Conservation (phyloP, 176 grass and related monocot genomes). For the Triticum urartu region DNA sequence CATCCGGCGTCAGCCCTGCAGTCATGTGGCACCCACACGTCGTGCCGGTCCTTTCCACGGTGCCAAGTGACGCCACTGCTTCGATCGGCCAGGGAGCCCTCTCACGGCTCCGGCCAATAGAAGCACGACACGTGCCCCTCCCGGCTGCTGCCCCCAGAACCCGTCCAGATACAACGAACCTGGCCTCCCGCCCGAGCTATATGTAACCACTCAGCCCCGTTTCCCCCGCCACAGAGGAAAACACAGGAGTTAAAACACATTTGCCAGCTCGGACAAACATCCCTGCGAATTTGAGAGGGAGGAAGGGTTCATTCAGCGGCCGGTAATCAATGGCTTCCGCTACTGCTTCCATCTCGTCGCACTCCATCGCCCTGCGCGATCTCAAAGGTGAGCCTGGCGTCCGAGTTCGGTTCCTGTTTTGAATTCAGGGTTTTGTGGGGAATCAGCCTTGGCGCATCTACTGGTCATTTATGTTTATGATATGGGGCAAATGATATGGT, state of each 20-base stretch:
- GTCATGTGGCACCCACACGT: slow-evolving; percentile 23
- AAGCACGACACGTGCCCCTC: not conserved
- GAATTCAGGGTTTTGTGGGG: not conserved
- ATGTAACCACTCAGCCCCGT: slow-evolving; percentile 28
- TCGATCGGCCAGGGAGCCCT: slow-evolving; percentile 33
- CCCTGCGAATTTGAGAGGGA: slow-evolving; percentile 6
- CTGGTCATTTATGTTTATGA: not conserved
- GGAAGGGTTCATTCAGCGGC: not conserved
- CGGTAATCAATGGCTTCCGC: slow-evolving; percentile 60
- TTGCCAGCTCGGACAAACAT: not conserved
- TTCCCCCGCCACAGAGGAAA: slow-evolving; percentile 28
- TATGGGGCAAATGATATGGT: not conserved
- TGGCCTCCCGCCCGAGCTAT: slow-evolving; percentile 28
- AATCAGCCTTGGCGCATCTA: not conserved
- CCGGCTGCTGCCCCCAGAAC: not conserved
- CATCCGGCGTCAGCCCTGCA: not conserved
- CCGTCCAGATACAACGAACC: slow-evolving; percentile 75
- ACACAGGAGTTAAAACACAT: slow-evolving; percentile 11
- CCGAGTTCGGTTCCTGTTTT: not conserved
- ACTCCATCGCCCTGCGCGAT: slow-evolving; percentile 50
- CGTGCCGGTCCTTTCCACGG: not conserved
- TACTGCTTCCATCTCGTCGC: slow-evolving; percentile 67
- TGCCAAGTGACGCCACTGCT: slow-evolving; percentile 59
- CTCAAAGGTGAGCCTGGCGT: slow-evolving; percentile 46
- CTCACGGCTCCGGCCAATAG: not conserved